Evolutionary conservation across 2,329 filamentous ascomycete species (phyloP).

Genomic region (Celoporthe dispersa): DNA sequence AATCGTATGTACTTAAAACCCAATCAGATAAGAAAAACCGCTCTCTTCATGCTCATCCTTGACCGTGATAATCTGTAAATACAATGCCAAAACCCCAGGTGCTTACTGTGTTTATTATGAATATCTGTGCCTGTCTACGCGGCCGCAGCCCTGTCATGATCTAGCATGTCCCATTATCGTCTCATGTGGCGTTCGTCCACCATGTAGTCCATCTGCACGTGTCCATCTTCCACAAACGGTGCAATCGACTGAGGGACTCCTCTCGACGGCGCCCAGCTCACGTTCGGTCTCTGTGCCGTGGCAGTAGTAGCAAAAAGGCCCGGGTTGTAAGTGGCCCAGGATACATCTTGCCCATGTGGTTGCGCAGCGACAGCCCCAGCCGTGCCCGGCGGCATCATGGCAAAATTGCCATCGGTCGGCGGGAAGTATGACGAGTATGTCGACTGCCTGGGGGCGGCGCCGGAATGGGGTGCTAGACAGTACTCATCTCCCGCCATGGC

Average conservation of each 20-base stretch:
- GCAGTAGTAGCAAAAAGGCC: neutral
- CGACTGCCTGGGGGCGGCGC: neutral
- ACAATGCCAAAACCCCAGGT: neutral
- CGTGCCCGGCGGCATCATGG: neutral
- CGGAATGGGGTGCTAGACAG: neutral
- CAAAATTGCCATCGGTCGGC: neutral
- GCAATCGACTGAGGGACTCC: neutral
- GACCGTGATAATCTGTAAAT: neutral
- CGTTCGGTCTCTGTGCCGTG: neutral
- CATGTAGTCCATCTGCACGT: neutral
- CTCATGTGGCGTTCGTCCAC: neutral
- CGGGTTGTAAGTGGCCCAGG: slow-evolving; percentile 5
- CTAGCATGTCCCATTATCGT: neutral
- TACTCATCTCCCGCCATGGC: neutral
- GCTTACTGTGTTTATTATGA: neutral
- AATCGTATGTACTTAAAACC: neutral
- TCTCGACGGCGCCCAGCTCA: neutral
- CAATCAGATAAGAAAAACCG: too few relatives aligned
- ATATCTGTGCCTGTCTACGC: too few relatives aligned
- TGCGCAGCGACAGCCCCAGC: neutral
- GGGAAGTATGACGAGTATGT: slow-evolving; percentile 5
- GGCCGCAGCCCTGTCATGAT: neutral
- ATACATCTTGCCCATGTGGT: neutral
- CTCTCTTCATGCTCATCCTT: neutral
- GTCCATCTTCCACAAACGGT: neutral